Evolutionary conservation across 306 rosid species (phyloP).

Genomic region (Cucumis sativus): Cucumber_9930_V3 NC_026660.2:29365001-29365500

Average conservation of each 20-base stretch:
- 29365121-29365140: background rate
- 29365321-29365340: conserved; percentile 3
- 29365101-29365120: background rate
- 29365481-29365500: no score
- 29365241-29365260: conserved; percentile 19
- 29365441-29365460: background rate
- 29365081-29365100: background rate
- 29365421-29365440: background rate
- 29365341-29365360: background rate
- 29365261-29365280: conserved; percentile 54
- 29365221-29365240: conserved; percentile 32
- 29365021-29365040: conserved; percentile 81
- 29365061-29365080: conserved; percentile 75
- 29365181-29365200: conserved; percentile 40
- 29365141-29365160: conserved; percentile 37
- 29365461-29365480: no score
- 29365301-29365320: conserved; percentile 52
- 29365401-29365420: background rate
- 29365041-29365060: conserved; percentile 72
- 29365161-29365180: conserved; percentile 40
- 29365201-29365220: conserved; percentile 32
- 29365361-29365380: conserved; percentile 11
- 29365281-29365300: conserved; percentile 58
- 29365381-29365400: background rate
- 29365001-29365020: conserved; percentile 84